Evolutionary conservation across 805 yeast genomes (phyloP).

Genomic region (Wickerhamomyces mucosus): DNA sequence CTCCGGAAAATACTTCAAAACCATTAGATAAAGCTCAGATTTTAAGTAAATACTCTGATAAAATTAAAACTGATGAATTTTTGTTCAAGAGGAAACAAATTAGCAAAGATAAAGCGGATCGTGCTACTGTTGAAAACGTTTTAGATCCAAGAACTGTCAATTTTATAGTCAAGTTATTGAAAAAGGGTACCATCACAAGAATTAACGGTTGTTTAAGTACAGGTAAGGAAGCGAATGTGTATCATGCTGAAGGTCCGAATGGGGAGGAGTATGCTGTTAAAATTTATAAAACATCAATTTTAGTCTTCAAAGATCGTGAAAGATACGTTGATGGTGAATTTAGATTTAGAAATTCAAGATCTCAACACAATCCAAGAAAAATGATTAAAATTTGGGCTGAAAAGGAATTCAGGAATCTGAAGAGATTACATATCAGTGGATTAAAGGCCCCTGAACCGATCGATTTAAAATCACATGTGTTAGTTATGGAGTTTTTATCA

Average conservation of each 20-base stretch:
- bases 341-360: conserved; percentile 78
- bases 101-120: conserved; percentile 74
- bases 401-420: conserved; percentile 89
- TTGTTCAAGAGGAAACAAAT: conserved; percentile 46
- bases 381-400: conserved; percentile 99
- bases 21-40: conserved; percentile 35
- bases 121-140: conserved; percentile 97
- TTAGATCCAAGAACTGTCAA: conserved; percentile 88
- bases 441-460: conserved; percentile 93
- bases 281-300: conserved; percentile 89
- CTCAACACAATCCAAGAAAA: conserved; percentile 87
- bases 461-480: conserved; percentile 79
- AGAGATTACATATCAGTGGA: conserved; percentile 66
- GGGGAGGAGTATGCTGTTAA: conserved; percentile 75
- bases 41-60: conserved; percentile 52
- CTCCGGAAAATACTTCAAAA: conserved; percentile 2
- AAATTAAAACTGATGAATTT: conserved; percentile 54
- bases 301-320: conserved; percentile 96
- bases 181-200: conserved; percentile 72
- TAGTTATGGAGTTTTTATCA: conserved; percentile 87
- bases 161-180: conserved; percentile 73
- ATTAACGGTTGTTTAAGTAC: conserved; percentile 93
- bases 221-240: conserved; percentile 98
- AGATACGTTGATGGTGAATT: conserved; percentile 94
- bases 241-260: conserved; percentile 50